Evolutionary conservation across 495 filamentous ascomycete genomes (phyloP), one percentile per base, ranked within the genome.

Genomic region (Glarea lozoyensis): DNA sequence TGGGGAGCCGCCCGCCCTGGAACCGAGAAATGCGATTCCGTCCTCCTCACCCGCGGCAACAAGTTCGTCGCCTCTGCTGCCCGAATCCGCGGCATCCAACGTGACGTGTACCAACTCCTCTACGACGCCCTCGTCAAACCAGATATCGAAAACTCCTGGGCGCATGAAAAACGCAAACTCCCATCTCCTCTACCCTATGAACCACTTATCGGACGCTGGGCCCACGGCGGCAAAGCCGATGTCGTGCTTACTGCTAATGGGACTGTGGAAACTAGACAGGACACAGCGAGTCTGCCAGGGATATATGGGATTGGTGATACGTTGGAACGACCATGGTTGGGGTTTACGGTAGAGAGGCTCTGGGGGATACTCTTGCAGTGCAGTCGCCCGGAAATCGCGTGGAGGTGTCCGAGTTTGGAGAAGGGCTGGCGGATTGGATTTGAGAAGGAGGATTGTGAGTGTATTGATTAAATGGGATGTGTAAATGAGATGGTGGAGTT

Each of bases 321-420:
- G 16, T 43, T 61, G 34, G 50, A 59, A 46, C 50, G 48, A 11
- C 66, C 68, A 2, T 57, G 45, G 23, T 58, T 70, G 25, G 67
- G 66, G 9, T 60, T 59, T 40, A 61, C 62, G 29, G 33, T 71
- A 24, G 68, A 71, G 49, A 55, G 67, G 45, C 48, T 63, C 5
- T 70, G 67, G 67, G 61, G 57, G 40, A 45, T 63, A 17, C 20
- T 70, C 23, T 46, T 70, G 42, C 60, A 65, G 45, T 70, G 65
- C 43, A 40, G 40, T 29, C 52, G 59, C 10, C 44, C 45, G 37
- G 46, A 56, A 18, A 42, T 70, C 18, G 59, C 58, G 21, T 49
- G 50, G 48, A 58, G 49, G 20, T 71, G 67, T 54, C 60, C 65
- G 29, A 55, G 33, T 27, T 42, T 65, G 10, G 37, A 57, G 36